Percentiles rank a stretch among this genome's conserved stretches.
Conservation (phyloP, 305 asterid species). For the Euphrasia arctica region DNA sequence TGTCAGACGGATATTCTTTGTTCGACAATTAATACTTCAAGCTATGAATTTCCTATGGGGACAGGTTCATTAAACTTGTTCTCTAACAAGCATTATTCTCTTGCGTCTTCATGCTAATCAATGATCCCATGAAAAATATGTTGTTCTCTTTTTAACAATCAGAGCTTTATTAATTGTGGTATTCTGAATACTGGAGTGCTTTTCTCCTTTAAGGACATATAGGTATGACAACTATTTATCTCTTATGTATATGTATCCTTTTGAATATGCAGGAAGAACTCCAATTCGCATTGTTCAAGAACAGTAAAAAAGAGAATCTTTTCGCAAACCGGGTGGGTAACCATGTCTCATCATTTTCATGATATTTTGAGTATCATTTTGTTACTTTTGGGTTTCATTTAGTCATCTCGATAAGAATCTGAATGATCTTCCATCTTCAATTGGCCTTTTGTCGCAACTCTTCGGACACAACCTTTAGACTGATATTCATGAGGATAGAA, state of each 20-base stretch:
- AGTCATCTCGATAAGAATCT: no score
- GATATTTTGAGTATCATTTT: conserved; percentile 17
- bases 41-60: background rate
- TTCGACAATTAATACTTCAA: background rate
- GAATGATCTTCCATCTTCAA: no score
- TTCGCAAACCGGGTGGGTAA: conserved; percentile 67
- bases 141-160: conserved; percentile 7
- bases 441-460: no score
- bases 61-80: background rate
- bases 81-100: background rate
- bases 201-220: conserved; percentile 1
- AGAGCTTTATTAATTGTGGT: conserved; percentile 8
- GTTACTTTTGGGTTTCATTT: conserved; percentile 1
- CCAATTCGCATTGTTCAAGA: conserved; percentile 74
- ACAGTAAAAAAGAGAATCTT: conserved; percentile 63
- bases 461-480: no score
- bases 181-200: conserved; percentile 1
- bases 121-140: background rate
- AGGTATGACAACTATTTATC: background rate
- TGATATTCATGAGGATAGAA: no score
- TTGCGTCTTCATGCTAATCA: background rate
- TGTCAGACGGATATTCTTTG: background rate
- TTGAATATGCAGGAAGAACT: conserved; percentile 65
- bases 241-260: conserved; percentile 16
- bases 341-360: conserved; percentile 7